Base-by-base conservation (phyloP, 2,329 filamentous ascomycete species). In the Nigrospora osmanthi region DNA sequence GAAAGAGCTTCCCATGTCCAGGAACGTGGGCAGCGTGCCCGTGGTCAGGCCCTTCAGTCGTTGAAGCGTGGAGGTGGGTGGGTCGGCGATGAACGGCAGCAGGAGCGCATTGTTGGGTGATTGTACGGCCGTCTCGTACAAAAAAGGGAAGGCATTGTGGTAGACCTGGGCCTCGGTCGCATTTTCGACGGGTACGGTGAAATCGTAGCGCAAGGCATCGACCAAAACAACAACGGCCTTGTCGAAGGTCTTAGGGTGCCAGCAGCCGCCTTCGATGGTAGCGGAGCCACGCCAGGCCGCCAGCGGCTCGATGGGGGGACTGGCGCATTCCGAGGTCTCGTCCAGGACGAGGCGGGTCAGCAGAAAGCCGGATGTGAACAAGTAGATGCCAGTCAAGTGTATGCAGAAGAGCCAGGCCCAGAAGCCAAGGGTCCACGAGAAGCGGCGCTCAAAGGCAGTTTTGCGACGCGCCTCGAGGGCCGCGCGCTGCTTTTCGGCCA, bases 141-240 rank as follows among this genome's bases (percentile, higher is more conserved):
- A 70, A 43, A 95, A 80, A 1, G 89, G 87, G 32, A 98, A 78
- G 6, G 89, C 85, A 61, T 98, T 86, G 65, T 96, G 90, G 63
- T 88, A 98, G 48, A 85, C 69, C 49, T 79, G 78, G 12, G 62
- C 62, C 42, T 69, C 70, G 40, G 68, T 58, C 54, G 73, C 65
- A 46, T 78, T 69, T 38, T 72, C 67, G 48, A 85, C 83, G 1
- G 93, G 93, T 11, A 97, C 80, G 0, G 91, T 94, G 57, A 98
- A 98, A 65, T 98, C 93, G 67, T 98, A 98, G 48, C 93, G 85
- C 47, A 98, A 75, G 43, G 93, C 93, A 64, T 98, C 93, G 47
- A 98, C 85, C 42, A 98, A 71, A 45, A 98, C 78, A 19, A 98
- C 78, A 39, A 98, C 83, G 11, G 91, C 90, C 61, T 90, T 93